phyloP scores from a whole-genome alignment of 306 rosid species.

The Dalbergia cultrata region DNA sequence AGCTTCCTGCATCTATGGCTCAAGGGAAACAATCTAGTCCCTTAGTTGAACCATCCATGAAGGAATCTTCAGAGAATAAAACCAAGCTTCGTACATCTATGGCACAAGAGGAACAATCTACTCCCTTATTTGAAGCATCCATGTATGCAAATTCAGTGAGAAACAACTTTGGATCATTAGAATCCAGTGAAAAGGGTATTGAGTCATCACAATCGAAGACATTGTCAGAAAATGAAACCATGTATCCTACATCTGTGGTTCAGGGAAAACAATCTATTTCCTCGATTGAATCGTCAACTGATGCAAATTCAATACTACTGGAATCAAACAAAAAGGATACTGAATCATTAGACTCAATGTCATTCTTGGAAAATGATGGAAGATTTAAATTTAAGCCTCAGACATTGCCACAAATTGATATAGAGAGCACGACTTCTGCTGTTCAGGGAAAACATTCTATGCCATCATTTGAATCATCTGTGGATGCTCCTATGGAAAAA shows the following conservation, averaged over 20 bases:
- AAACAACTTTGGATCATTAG: conserved; percentile 29
- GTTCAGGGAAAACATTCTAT: conserved; percentile 24
- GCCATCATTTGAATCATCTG: conserved; percentile 35
- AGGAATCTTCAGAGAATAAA: conserved; percentile 16
- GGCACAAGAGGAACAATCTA: conserved; percentile 41
- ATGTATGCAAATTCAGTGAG: conserved; percentile 21
- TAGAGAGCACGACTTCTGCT: conserved; percentile 18
- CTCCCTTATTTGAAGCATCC: conserved; percentile 39
- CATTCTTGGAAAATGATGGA: conserved; percentile 24
- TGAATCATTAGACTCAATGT: conserved; percentile 42
- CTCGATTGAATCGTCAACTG: conserved; percentile 12
- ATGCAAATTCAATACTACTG: conserved; percentile 43
- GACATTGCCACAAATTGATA: conserved; percentile 34
- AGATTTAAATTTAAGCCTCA: conserved; percentile 34
- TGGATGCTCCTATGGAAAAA: conserved; percentile 14
- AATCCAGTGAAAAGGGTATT: conserved; percentile 28
- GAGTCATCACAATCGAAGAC: conserved; percentile 31
- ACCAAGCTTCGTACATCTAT: conserved; percentile 32
- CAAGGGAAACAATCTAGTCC: conserved; percentile 46
- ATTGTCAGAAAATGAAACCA: conserved; percentile 19
- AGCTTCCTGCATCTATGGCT: conserved; percentile 35
- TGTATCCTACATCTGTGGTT: conserved; percentile 21
- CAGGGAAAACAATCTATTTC: conserved; percentile 36
- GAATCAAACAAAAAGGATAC: conserved; percentile 29
- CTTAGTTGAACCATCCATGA: conserved; percentile 23